Evolutionary conservation across 352 stramenopile species (phyloP), one percentile per base, ranked within the genome.

Genomic region (Globisporangium alternatum): DNA sequence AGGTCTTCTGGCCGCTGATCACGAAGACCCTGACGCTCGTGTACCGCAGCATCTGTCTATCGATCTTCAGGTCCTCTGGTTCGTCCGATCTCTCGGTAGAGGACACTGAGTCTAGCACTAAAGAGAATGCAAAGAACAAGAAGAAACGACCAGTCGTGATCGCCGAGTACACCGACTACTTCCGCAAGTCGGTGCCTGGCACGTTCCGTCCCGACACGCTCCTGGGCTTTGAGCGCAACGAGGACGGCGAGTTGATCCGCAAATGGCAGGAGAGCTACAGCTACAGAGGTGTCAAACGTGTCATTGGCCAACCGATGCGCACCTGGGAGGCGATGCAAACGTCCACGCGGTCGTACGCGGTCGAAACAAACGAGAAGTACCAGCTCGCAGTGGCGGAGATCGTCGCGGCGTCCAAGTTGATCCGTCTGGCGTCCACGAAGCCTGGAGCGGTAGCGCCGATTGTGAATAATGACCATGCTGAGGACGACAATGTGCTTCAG

Each of bases 111-210:
- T 12, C 33, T 17, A 51, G 19, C 6, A 19, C 44, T 15, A 17
- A n/a, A 19, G 22, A 28, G 44, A 51, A 17, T 5, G 44, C n/a
- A 15, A 48, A 48, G 43, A n/a, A 28, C 15, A 17, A 19, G 30
- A 43, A 28, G 25, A 41, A 41, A 2, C 3, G 19, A 6, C 28
- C 15, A 10, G 58, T 88, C 5, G 61, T 93, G 10, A 48, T 48
- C 43, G 79, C 86, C 2, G 82, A 93, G 66, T 93, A 80, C 65
- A 93, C 83, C 3, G 81, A 88, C 43, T 63, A 74, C 17, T 93
- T 91, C 58, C 78, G 80, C 54, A 91, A 90, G 66, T 77, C 75
- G 0, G 75, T 91, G 31, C 47, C 60, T 61, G 58, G 5, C 88
- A 84, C 56, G 51, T 55, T 17, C 21, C 43, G 17, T 1, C 78